Base-by-base conservation (phyloP, 2,329 filamentous ascomycete genomes). In the Lecanicillium sp. region DNA sequence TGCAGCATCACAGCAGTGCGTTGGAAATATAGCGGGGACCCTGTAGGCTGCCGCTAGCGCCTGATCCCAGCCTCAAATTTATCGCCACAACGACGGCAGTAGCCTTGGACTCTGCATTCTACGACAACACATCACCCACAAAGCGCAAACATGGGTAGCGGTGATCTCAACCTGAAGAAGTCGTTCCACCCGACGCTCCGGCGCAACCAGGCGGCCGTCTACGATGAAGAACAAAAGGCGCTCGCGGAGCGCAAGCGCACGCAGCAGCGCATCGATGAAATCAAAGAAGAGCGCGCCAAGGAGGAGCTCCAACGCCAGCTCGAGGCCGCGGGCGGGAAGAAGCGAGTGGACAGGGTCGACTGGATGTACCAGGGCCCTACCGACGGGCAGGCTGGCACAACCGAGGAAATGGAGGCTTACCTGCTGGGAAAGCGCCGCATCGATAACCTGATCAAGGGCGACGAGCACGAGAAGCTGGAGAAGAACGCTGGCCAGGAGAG, bases 301-400 rank as follows among this genome's bases (percentile, higher is more conserved):
- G 89, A 96, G 65, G 90, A 97, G 65, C 80, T 97, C 1, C 87
- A 96, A 66, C 81, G 83, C 44, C 78, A 97, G 56, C 88, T 96
- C 49, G 93, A 96, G 67, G 84, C 86, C 2, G 86, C 90, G 1
- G 93, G 93, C 30, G 90, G 90, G 48, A 81, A 79, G 58, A 90
- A 89, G 61, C 78, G 85, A 45, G 71, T 86, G 24, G 84, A 91
- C 58, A 83, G 90, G 29, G 91, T 98, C 21, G 93, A 97, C 60
- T 98, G 93, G 88, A 96, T 98, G 89, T 98, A 98, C 68, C 82
- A 86, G 58, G 91, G 91, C 1, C 90, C 93, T 7, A 86, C 84
- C 42, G 75, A 79, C 59, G 87, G 88, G 29, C 84, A 87, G 60
- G 73, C 74, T n/a, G 86, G 85, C 24, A 87, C 81, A 32, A 80